Evolutionary conservation across 2,329 filamentous ascomycete species (phyloP).

Genomic region (Dactylella cylindrospora): DNA sequence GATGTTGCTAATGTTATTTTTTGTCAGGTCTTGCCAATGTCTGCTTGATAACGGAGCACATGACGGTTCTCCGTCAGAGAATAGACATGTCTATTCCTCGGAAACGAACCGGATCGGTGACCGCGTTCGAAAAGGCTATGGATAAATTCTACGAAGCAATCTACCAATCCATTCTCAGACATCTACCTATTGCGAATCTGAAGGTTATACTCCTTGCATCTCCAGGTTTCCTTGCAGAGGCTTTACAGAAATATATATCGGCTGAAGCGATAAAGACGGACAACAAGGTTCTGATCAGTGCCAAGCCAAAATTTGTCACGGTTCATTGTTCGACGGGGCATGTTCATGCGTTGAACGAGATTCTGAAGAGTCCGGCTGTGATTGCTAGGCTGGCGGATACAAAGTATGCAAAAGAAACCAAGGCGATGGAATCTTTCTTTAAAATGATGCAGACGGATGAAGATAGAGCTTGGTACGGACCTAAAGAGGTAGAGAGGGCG

Average conservation of each 20-base stretch:
- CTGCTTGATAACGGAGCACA: slow-evolving; percentile 76
- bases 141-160: slow-evolving; percentile 76
- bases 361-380: slow-evolving; percentile 78
- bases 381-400: slow-evolving; percentile 76
- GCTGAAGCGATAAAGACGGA: slow-evolving; percentile 64
- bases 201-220: slow-evolving; percentile 80
- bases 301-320: slow-evolving; percentile 66
- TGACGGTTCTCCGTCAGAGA: slow-evolving; percentile 71
- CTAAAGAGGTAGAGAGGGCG: slow-evolving; percentile 75
- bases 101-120: slow-evolving; percentile 61
- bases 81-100: slow-evolving; percentile 68
- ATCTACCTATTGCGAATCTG: slow-evolving; percentile 71
- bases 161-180: slow-evolving; percentile 72
- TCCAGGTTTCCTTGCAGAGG: slow-evolving; percentile 80
- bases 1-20: slow-evolving; percentile 5
- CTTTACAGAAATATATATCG: slow-evolving; percentile 75
- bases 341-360: slow-evolving; percentile 81
- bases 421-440: slow-evolving; percentile 80
- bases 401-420: slow-evolving; percentile 81
- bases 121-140: slow-evolving; percentile 63
- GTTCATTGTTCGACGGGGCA: slow-evolving; percentile 85
- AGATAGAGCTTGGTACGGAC: slow-evolving; percentile 86
- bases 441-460: slow-evolving; percentile 78
- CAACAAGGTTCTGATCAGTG: slow-evolving; percentile 69
- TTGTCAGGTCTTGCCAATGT: slow-evolving; percentile 66